These are phyloP conservation scores for Margaritispora aquatica DNA, from an alignment of 495 filamentous ascomycete species.

Conservation along the genomic window DNA sequence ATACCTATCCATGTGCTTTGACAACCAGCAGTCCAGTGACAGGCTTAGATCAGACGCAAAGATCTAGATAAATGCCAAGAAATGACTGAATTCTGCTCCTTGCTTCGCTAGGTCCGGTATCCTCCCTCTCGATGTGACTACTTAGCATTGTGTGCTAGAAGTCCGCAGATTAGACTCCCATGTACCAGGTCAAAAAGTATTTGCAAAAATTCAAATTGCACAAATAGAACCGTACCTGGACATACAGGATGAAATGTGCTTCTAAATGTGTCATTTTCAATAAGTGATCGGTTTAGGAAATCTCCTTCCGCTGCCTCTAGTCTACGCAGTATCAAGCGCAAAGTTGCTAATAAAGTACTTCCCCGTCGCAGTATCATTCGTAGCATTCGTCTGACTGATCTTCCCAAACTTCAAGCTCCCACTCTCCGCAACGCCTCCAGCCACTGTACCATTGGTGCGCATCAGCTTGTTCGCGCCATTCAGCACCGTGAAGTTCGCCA, in stretches of 20 bases:
- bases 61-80: too few species aligned
- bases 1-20: too few species aligned
- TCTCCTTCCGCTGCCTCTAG: too few species aligned
- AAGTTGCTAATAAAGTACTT: conserved; percentile 2
- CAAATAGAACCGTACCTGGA: too few species aligned
- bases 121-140: background rate
- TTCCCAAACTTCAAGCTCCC: conserved; percentile 33
- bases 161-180: too few species aligned
- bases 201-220: too few species aligned
- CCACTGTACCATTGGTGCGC: conserved; percentile 39
- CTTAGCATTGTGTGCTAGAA: background rate
- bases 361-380: conserved; percentile 13
- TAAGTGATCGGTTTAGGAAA: too few species aligned
- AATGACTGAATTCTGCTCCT: background rate
- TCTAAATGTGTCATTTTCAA: too few species aligned
- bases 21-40: too few species aligned
- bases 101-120: background rate
- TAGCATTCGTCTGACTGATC: conserved; percentile 6
- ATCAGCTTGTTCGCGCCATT: conserved; percentile 47
- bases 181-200: too few species aligned
- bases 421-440: conserved; percentile 37
- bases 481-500: conserved; percentile 56
- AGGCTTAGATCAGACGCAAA: too few species aligned
- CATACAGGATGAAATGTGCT: too few species aligned
- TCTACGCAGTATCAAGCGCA: background rate